phyloP scores from a whole-genome alignment of 2,329 filamentous ascomycete genomes.

The Diaporthe amygdali region DNA sequence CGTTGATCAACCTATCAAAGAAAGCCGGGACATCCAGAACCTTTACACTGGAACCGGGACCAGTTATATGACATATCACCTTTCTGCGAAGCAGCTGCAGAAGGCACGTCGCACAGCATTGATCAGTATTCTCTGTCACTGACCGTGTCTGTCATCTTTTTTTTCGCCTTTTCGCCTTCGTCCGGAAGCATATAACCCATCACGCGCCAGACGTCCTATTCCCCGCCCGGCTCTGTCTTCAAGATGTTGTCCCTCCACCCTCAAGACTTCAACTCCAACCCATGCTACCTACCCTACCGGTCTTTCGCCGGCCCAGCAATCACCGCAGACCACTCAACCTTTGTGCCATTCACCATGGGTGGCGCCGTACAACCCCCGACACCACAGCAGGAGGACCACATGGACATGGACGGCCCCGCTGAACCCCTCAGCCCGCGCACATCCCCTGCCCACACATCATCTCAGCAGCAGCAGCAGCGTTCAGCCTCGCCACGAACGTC shows the following conservation, averaged over 20 bases:
- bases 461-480: not conserved
- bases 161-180: not conserved
- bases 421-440: slow-evolving; percentile 18
- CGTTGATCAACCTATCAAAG: not conserved
- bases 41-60: slow-evolving; percentile 6
- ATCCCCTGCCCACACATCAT: not conserved
- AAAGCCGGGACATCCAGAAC: not conserved
- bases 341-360: slow-evolving; percentile 16
- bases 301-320: not conserved
- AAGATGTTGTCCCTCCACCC: slow-evolving; percentile 22
- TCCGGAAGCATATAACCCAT: not conserved
- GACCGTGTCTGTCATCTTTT: not conserved
- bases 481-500: slow-evolving; percentile 22
- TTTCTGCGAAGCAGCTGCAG: slow-evolving; percentile 5
- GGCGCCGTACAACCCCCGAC: slow-evolving; percentile 15
- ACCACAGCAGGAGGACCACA: slow-evolving; percentile 14
- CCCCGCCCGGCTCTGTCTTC: not conserved
- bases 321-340: slow-evolving; percentile 12
- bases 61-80: slow-evolving; percentile 19
- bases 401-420: slow-evolving; percentile 14
- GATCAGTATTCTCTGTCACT: not conserved
- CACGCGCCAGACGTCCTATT: not conserved
- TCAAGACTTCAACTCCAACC: slow-evolving; percentile 17
- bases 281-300: slow-evolving; percentile 20
- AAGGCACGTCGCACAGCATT: slow-evolving; percentile 12